These are phyloP conservation scores for Kazachstania bromeliacearum DNA, from an alignment of 805 yeast genomes.

Conservation along the genomic window DNA sequence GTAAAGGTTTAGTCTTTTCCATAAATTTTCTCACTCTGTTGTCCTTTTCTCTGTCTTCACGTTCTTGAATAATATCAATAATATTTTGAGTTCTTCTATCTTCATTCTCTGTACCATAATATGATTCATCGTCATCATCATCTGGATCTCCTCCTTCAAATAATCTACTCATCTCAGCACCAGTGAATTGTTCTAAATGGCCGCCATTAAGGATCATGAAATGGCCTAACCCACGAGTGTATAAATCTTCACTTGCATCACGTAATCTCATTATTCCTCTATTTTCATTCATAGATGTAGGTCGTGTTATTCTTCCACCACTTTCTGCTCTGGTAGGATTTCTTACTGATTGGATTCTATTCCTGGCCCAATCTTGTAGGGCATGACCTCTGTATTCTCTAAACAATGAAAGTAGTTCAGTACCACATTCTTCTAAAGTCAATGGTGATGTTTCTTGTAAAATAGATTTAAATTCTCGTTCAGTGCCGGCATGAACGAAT, in stretches of 20 bases:
- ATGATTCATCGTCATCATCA: constrained; percentile 4
- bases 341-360: no score
- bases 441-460: constrained; percentile 16
- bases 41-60: constrained; percentile 27
- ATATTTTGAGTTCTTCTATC: constrained; percentile 22
- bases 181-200: not conserved
- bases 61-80: constrained; percentile 26
- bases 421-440: constrained; percentile 14
- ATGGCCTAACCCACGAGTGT: no score
- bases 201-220: no score
- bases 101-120: constrained; percentile 5
- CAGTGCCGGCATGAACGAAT: constrained; percentile 18
- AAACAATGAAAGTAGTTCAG: constrained; percentile 15
- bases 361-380: constrained; percentile 13
- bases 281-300: no score
- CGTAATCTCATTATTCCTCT: no score
- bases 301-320: no score
- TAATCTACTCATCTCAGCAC: not conserved
- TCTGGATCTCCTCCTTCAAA: not conserved
- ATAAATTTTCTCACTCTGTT: constrained; percentile 16
- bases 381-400: constrained; percentile 15
- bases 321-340: no score
- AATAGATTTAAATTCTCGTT: constrained; percentile 18
- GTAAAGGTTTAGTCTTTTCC: constrained; percentile 21
- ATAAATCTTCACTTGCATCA: no score